These are phyloP conservation scores for Penicillium expansum DNA, from an alignment of 2,329 filamentous ascomycete genomes.

Conservation along the genomic window DNA sequence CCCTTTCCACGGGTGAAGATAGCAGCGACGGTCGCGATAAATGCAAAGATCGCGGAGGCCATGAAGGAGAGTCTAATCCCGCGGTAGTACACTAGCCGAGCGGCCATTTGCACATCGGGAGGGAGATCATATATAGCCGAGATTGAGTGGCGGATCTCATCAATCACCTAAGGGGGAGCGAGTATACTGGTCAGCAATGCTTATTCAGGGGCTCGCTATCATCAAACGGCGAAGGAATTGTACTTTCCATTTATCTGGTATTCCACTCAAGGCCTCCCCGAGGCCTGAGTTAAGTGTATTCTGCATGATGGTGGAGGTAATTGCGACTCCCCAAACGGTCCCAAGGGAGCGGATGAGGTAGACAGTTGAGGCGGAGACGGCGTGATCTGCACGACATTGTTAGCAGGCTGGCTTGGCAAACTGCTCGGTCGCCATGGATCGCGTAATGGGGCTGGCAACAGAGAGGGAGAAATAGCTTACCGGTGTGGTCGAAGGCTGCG, in stretches of 20 bases:
- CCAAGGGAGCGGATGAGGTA: slow-evolving; percentile 64
- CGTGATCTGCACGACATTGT: slow-evolving; percentile 51
- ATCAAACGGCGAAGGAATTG: slow-evolving; percentile 25
- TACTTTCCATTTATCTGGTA: slow-evolving; percentile 60
- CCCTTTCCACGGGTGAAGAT: slow-evolving; percentile 46
- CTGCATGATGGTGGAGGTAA: slow-evolving; percentile 62
- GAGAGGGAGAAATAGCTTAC: slow-evolving; percentile 44
- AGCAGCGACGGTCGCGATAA: slow-evolving; percentile 49
- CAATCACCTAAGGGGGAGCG: slow-evolving; percentile 51
- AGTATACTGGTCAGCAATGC: slow-evolving; percentile 27
- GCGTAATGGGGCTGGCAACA: no score
- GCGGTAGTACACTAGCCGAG: slow-evolving; percentile 59
- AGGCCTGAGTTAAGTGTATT: slow-evolving; percentile 58
- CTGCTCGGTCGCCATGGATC: not conserved
- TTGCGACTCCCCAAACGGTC: slow-evolving; percentile 63
- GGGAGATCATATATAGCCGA: slow-evolving; percentile 55
- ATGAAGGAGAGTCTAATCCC: slow-evolving; percentile 58
- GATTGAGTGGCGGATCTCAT: slow-evolving; percentile 61
- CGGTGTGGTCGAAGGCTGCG: slow-evolving; percentile 60
- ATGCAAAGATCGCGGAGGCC: slow-evolving; percentile 53
- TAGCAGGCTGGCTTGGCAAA: not conserved
- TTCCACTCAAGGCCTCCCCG: slow-evolving; percentile 52
- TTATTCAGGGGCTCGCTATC: slow-evolving; percentile 2
- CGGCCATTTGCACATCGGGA: slow-evolving; percentile 56
- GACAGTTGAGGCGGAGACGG: slow-evolving; percentile 60